Evolutionary conservation across 768 basidiomycete species (phyloP).

Genomic region (Pluteus cervinus): DNA sequence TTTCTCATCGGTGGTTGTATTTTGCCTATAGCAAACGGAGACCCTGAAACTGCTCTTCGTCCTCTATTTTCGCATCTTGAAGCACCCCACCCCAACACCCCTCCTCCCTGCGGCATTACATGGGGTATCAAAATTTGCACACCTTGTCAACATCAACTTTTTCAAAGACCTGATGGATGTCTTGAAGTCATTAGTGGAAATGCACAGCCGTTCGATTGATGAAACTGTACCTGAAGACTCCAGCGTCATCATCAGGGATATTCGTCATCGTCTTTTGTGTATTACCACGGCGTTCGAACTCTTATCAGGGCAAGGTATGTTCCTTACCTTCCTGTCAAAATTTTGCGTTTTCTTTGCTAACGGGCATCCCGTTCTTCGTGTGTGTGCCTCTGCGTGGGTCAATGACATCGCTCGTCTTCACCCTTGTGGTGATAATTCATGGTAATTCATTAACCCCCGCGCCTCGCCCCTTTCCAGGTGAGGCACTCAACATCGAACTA

Average conservation of each 20-base stretch:
- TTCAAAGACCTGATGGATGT: constrained; percentile 93
- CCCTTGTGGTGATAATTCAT: too few species aligned
- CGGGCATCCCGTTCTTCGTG: too few species aligned
- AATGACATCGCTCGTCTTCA: too few species aligned
- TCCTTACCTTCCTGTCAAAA: constrained; percentile 10
- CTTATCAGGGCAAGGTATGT: constrained; percentile 86
- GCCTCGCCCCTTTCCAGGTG: constrained; percentile 47
- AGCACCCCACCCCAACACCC: constrained; percentile 71
- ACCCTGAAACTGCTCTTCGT: constrained; percentile 96
- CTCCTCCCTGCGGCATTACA: constrained; percentile 84
- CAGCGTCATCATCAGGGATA: constrained; percentile 26
- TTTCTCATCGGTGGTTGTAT: constrained; percentile 3
- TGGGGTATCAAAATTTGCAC: constrained; percentile 90
- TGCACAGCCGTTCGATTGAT: too few species aligned
- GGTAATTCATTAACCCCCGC: background rate
- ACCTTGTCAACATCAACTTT: constrained; percentile 97
- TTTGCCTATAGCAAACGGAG: constrained; percentile 78
- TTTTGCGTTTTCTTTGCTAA: constrained; percentile 3
- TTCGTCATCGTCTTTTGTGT: constrained; percentile 67
- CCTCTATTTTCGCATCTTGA: constrained; percentile 93
- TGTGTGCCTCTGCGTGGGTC: background rate
- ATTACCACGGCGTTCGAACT: constrained; percentile 98
- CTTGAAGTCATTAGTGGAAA: too few species aligned
- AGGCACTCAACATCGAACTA: constrained; percentile 96
- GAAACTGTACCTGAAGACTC: constrained; percentile 28